Conservation (phyloP, 2,329 filamentous ascomycete genomes). For the Aspergillus persii region DNA sequence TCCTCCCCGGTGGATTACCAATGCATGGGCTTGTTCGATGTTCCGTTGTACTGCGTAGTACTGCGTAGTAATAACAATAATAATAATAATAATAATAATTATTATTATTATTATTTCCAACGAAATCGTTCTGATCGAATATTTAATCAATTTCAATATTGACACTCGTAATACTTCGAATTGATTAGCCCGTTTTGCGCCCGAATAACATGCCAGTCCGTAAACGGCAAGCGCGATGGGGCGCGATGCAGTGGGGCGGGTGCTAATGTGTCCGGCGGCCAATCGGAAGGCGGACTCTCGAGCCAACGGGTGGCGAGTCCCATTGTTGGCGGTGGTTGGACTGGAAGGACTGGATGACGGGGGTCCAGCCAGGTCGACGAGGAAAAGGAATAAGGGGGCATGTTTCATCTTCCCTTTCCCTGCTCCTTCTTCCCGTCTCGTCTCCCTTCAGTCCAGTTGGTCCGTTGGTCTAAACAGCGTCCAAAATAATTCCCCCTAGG, state of each 20-base stretch:
- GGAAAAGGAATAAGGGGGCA: neutral
- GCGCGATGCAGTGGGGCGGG: neutral
- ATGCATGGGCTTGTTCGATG: neutral
- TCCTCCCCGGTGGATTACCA: neutral
- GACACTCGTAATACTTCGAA: neutral
- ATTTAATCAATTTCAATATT: neutral
- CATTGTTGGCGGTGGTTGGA: slow-evolving; percentile 5
- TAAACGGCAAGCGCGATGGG: neutral
- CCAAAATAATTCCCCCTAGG: no score
- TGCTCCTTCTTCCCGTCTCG: neutral
- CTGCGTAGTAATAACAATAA: neutral
- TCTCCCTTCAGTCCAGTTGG: no score
- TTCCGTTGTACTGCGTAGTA: neutral
- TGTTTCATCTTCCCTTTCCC: slow-evolving; percentile 1
- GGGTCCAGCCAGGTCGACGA: neutral
- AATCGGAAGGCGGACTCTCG: neutral
- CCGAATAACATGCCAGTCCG: neutral
- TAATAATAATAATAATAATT: no score
- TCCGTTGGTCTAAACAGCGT: no score
- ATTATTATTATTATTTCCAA: neutral
- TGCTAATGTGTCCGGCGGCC: neutral
- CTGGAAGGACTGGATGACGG: neutral
- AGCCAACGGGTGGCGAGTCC: slow-evolving; percentile 3
- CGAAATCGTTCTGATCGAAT: neutral
- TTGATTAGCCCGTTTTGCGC: neutral